These are phyloP conservation scores for Lactarius trivialis DNA, from an alignment of 768 basidiomycete genomes.

Conservation along the genomic window DNA sequence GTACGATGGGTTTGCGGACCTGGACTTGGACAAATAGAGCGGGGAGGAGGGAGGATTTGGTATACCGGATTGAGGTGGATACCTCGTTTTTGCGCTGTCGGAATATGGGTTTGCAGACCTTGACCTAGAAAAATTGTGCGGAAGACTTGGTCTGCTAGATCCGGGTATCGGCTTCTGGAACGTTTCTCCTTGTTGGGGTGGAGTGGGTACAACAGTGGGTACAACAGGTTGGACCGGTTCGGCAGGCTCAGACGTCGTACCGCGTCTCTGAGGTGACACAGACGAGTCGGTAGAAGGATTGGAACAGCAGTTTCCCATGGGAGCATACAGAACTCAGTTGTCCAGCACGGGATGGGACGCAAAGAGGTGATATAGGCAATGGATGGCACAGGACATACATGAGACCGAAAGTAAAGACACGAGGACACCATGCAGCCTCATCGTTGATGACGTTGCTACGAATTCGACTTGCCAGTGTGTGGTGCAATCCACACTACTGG, in stretches of 20 bases:
- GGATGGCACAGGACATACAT: background rate
- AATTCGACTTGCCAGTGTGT: background rate
- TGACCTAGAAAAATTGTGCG: background rate
- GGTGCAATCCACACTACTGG: background rate
- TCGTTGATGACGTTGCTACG: background rate
- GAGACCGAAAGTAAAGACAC: background rate
- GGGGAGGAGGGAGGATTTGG: background rate
- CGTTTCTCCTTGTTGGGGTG: background rate
- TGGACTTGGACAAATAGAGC: background rate
- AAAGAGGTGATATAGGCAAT: background rate
- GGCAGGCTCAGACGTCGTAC: background rate
- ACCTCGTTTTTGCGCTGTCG: background rate
- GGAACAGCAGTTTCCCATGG: background rate
- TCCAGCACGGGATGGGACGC: background rate
- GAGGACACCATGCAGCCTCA: background rate
- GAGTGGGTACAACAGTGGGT: background rate
- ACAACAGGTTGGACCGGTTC: background rate
- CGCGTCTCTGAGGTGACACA: background rate
- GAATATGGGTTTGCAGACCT: background rate
- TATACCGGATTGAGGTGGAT: background rate
- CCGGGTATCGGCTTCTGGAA: background rate
- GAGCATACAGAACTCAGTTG: background rate
- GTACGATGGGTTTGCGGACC: too few relatives aligned
- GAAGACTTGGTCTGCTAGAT: background rate
- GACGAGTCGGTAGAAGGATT: background rate